Evolutionary conservation across 1,139 yeast species (phyloP).

Genomic region (Meyerozyma smithsonii): DNA sequence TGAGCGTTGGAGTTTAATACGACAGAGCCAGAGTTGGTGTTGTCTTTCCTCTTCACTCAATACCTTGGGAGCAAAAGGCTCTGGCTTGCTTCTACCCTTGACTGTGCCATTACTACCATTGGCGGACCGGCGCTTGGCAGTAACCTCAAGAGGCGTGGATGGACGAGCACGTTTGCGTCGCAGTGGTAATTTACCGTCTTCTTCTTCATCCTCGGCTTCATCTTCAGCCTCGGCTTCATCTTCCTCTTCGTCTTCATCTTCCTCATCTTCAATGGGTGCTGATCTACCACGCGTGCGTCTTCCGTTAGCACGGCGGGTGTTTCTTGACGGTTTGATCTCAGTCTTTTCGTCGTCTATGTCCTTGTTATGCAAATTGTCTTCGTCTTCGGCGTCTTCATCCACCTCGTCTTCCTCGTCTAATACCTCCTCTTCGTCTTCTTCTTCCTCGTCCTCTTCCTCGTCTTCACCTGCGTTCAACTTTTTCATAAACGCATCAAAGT

Average conservation of each 20-base stretch:
- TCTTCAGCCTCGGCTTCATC: slow-evolving; percentile 8
- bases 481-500: slow-evolving; percentile 37
- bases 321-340: slow-evolving; percentile 12
- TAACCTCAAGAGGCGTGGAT: slow-evolving; percentile 1
- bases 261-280: slow-evolving; percentile 6
- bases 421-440: slow-evolving; percentile 25
- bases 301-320: slow-evolving; percentile 1
- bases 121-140: slow-evolving; percentile 4
- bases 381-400: slow-evolving; percentile 9
- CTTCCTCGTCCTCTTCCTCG: slow-evolving; percentile 23
- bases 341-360: slow-evolving; percentile 7
- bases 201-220: slow-evolving; percentile 7
- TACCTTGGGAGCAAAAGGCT: slow-evolving; percentile 4
- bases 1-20: slow-evolving; percentile 42
- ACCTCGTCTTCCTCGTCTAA: slow-evolving; percentile 23
- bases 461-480: slow-evolving; percentile 21
- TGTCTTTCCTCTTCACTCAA: slow-evolving; percentile 28
- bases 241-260: slow-evolving; percentile 8
- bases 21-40: slow-evolving; percentile 45
- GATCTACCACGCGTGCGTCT: slow-evolving; percentile 2
- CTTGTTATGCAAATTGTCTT: slow-evolving; percentile 10
- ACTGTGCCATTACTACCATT: slow-evolving; percentile 6
- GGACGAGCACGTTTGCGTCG: slow-evolving; percentile 3
- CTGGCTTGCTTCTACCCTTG: slow-evolving; percentile 4
- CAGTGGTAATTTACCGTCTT: slow-evolving; percentile 7